Evolutionary conservation across 495 filamentous ascomycete species (phyloP).

Genomic region (Aspergillus wentii): DNA sequence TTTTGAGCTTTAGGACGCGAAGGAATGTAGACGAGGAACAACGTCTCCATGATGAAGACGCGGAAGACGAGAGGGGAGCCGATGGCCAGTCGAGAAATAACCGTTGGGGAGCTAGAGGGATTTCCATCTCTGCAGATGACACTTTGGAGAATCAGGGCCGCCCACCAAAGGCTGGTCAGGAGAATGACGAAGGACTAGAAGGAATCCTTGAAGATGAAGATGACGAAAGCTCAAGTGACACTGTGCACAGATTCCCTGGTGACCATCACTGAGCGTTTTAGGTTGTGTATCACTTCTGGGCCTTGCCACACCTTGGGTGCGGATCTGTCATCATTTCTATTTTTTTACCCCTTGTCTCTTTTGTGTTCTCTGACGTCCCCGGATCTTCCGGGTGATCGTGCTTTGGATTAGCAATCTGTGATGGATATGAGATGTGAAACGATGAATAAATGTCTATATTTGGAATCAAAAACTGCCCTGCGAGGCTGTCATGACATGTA

Average conservation of each 20-base stretch:
- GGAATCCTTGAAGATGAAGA: slow-evolving; percentile 25
- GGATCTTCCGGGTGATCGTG: no score
- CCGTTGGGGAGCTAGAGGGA: slow-evolving; percentile 70
- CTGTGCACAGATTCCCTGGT: no score
- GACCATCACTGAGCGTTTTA: no score
- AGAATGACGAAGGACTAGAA: slow-evolving; percentile 14
- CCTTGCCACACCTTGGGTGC: no score
- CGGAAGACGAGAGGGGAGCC: slow-evolving; percentile 13
- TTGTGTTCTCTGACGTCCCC: no score
- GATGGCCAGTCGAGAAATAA: slow-evolving; percentile 35
- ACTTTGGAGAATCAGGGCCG: slow-evolving; percentile 52
- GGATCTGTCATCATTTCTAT: no score
- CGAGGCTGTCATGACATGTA: background rate
- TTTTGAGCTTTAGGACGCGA: slow-evolving; percentile 33
- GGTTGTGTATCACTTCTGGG: no score
- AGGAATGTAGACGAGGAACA: slow-evolving; percentile 32
- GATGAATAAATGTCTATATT: no score
- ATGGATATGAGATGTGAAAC: no score
- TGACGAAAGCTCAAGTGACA: slow-evolving; percentile 4
- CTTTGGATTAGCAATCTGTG: no score
- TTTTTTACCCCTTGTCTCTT: no score
- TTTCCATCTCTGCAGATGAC: slow-evolving; percentile 78
- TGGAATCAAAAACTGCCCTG: no score
- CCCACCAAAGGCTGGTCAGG: slow-evolving; percentile 7
- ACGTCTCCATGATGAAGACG: slow-evolving; percentile 34